Conservation (phyloP, 2,329 filamentous ascomycete species). For the Setomelanomma holmii region DNA sequence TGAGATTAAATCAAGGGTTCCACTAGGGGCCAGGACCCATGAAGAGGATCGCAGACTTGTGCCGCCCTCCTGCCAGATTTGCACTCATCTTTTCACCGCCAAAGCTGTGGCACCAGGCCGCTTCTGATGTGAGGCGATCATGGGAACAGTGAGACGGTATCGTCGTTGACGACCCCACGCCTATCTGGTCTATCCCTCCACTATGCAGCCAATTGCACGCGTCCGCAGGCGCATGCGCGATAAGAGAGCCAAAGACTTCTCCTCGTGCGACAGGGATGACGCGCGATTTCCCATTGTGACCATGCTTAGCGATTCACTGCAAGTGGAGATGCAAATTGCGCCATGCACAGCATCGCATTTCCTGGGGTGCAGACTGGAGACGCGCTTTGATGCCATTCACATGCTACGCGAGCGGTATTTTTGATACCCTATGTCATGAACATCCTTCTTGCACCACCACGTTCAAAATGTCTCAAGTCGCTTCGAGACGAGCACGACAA, state of each 20-base stretch:
- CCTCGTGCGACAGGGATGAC: slow-evolving; percentile 6
- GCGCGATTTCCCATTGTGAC: slow-evolving; percentile 8
- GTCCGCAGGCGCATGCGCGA: not conserved
- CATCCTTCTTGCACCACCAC: not conserved
- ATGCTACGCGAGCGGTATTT: slow-evolving; percentile 1
- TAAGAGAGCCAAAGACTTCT: slow-evolving; percentile 5
- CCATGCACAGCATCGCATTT: slow-evolving; percentile 11
- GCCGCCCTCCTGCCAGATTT: slow-evolving; percentile 8
- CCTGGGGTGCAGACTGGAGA: slow-evolving; percentile 33
- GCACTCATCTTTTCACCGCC: not conserved
- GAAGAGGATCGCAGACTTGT: slow-evolving; percentile 12
- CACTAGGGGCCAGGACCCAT: slow-evolving; percentile 13
- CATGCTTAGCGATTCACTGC: slow-evolving; percentile 10
- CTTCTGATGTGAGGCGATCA: not conserved
- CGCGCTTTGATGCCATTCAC: slow-evolving; percentile 15
- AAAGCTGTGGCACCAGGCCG: slow-evolving; percentile 4
- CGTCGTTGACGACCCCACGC: not conserved
- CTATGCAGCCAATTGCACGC: slow-evolving; percentile 1
- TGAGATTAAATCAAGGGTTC: slow-evolving; percentile 13
- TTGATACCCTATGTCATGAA: not conserved
- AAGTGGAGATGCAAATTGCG: slow-evolving; percentile 16
- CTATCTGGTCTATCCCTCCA: not conserved
- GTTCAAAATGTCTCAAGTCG: not conserved
- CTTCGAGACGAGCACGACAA: too few relatives aligned
- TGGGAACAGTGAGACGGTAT: not conserved